Evolutionary conservation across 2,329 filamentous ascomycete genomes (phyloP).

Genomic region (Talaromyces sp.): DNA sequence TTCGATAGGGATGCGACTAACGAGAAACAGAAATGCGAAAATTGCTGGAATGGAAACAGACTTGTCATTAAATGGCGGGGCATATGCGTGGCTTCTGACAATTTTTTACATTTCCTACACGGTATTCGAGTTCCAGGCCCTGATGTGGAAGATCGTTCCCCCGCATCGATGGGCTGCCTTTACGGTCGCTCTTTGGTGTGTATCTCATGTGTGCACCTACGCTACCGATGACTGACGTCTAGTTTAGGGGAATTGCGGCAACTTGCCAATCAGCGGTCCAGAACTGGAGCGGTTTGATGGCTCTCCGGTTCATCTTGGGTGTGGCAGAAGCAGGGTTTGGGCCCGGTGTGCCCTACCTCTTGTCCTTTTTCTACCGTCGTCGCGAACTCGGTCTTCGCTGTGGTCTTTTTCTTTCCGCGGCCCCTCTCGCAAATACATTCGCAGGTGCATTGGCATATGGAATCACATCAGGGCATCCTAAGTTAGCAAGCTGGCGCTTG

Average conservation of each 20-base stretch:
- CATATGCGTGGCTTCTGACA: slow-evolving; percentile 49
- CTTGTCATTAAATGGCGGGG: slow-evolving; percentile 43
- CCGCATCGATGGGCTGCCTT: slow-evolving; percentile 42
- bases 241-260: slow-evolving; percentile 43
- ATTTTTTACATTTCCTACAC: slow-evolving; percentile 52
- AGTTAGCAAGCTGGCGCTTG: slow-evolving; percentile 60
- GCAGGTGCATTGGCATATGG: slow-evolving; percentile 64
- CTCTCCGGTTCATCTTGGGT: slow-evolving; percentile 46
- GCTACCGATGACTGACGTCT: background rate
- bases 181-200: slow-evolving; percentile 39
- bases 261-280: slow-evolving; percentile 42
- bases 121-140: slow-evolving; percentile 35
- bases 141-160: slow-evolving; percentile 43
- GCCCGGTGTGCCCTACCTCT: slow-evolving; percentile 45
- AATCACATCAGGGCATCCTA: slow-evolving; percentile 56
- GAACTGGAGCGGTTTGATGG: slow-evolving; percentile 47
- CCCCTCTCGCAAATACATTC: slow-evolving; percentile 73
- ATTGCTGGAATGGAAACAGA: slow-evolving; percentile 52
- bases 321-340: slow-evolving; percentile 44
- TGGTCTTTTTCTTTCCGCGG: slow-evolving; percentile 52
- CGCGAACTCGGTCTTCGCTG: slow-evolving; percentile 53
- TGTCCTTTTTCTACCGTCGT: slow-evolving; percentile 58
- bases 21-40: slow-evolving; percentile 44
- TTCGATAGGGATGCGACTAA: slow-evolving; percentile 6
- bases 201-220: slow-evolving; percentile 8